Percentiles rank a stretch among this genome's conserved stretches.
phyloP scores from a whole-genome alignment of 2,329 filamentous ascomycete species.

The Exophiala alcalophila region DNA sequence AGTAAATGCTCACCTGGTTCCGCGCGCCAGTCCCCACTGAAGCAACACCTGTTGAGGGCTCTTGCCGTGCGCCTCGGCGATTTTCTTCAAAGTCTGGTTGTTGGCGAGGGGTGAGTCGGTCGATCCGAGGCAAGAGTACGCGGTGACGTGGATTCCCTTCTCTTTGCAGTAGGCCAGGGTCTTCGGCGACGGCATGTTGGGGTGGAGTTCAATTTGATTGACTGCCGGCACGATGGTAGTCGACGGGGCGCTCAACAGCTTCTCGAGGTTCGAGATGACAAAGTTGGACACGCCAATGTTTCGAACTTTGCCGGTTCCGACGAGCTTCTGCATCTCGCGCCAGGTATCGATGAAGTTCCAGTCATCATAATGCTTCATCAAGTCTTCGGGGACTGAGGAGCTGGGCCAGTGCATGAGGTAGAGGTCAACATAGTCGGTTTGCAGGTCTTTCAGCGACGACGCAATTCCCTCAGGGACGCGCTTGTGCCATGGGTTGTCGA shows the following conservation, averaged over 20 bases:
- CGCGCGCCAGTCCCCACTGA: conserved; percentile 79
- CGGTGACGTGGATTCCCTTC: conserved; percentile 68
- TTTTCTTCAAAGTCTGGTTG: conserved; percentile 30
- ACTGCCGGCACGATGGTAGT: conserved; percentile 65
- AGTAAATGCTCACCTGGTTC: too few species aligned
- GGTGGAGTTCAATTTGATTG: conserved; percentile 75
- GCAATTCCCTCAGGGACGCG: conserved; percentile 61
- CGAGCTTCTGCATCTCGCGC: conserved; percentile 45
- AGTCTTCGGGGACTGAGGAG: conserved; percentile 31
- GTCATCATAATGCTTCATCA: conserved; percentile 64
- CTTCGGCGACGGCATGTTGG: conserved; percentile 76
- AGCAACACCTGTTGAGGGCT: conserved; percentile 68
- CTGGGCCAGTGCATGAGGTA: conserved; percentile 62
- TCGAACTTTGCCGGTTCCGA: conserved; percentile 59
- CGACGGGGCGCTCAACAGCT: conserved; percentile 64
- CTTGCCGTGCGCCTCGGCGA: conserved; percentile 31
- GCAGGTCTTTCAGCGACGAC: conserved; percentile 61
- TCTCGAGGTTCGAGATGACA: conserved; percentile 74
- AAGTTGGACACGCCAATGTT: conserved; percentile 89
- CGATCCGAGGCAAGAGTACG: conserved; percentile 67
- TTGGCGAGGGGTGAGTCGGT: conserved; percentile 68
- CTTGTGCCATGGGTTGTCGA: conserved; percentile 73
- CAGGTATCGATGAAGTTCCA: conserved; percentile 83
- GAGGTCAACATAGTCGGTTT: conserved; percentile 65
- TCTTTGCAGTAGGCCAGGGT: conserved; percentile 68